Evolutionary conservation across 73 alveolate species (phyloP).

Genomic region (Uronychia setigera): DNA sequence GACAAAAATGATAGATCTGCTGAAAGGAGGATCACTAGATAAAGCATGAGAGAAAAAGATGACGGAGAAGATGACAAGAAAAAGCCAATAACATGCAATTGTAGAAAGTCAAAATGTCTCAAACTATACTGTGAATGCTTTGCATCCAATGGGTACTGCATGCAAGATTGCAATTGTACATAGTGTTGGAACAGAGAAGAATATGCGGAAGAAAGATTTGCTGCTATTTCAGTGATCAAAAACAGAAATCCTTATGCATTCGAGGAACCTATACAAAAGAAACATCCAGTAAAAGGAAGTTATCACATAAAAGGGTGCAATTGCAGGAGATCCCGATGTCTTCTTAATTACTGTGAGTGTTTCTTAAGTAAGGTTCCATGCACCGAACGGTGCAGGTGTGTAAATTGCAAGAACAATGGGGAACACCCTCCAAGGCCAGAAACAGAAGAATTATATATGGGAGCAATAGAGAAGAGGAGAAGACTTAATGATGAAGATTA

Average conservation of each 20-base stretch:
- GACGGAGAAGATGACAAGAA: not conserved
- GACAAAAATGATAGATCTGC: too few relatives aligned
- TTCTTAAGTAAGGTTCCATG: not conserved
- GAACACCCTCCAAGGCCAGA: not conserved
- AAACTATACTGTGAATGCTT: constrained; percentile 97
- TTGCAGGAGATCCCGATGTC: not conserved
- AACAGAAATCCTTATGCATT: constrained; percentile 94
- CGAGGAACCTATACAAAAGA: constrained; percentile 22
- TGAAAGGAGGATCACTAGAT: not conserved
- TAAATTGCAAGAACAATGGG: not conserved
- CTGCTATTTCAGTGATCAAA: constrained; percentile 73
- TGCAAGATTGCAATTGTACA: constrained; percentile 90
- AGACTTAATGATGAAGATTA: not conserved
- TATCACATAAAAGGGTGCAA: not conserved
- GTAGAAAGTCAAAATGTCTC: constrained; percentile 94
- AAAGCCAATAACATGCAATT: constrained; percentile 69
- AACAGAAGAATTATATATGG: not conserved
- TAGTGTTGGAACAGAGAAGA: constrained; percentile 88
- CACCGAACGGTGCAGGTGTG: not conserved
- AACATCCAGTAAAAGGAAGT: not conserved
- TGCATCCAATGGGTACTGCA: constrained; percentile 80
- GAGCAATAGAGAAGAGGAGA: not conserved
- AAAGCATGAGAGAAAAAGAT: not conserved
- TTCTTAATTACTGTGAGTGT: not conserved
- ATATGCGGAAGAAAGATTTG: constrained; percentile 77